Evolutionary conservation across 495 filamentous ascomycete species (phyloP), one percentile per base, ranked within the genome.

Genomic region (Durotheca rogersii): DNA sequence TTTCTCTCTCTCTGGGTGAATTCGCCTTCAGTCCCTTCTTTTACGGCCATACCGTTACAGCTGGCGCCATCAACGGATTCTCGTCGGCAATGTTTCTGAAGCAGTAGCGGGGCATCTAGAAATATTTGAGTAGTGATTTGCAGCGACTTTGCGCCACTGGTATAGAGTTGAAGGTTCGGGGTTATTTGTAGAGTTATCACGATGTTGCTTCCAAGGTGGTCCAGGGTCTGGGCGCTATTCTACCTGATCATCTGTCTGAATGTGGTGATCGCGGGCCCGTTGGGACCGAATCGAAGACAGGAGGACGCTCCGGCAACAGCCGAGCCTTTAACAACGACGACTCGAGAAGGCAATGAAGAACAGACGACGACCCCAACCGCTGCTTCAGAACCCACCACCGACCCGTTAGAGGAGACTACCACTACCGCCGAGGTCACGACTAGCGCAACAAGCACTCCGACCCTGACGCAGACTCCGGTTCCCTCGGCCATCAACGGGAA

Each of bases 401-500:
- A 14, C 31, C 46, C 54, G 11, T 25, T 27, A 30, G 15, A 35
- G 15, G 19, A 19, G 4, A 25, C 31, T n/a, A 41, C 34, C 3
- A 52, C 34, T 2, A 52, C 47, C 6, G 31, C 51, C 7, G 40
- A 51, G 11, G 38, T 42, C 29, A 41, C 41, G 27, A 56, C 46
- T 16, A 53, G 23, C 25, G 20, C 46, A n/a, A 36, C 45, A 1
- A 51, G 53, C n/a, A 27, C 14, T 6, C 20, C 38, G n/a, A 38
- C 14, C 7, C 20, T 41, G n/a, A 38, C 34, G 19, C 9, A 31
- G 32, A 66, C 60, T 40, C 12, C 48, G 1, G 56, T 66, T 15
- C 60, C 63, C 14, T 58, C 60, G 4, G 57, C 56, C 10, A 44
- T 63, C 18, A 66, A 64, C 34, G 63, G 60, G 14, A 66, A 66